Conservation (phyloP, 2,329 filamentous ascomycete species). For the Cadophora luteo-olivacea region DNA sequence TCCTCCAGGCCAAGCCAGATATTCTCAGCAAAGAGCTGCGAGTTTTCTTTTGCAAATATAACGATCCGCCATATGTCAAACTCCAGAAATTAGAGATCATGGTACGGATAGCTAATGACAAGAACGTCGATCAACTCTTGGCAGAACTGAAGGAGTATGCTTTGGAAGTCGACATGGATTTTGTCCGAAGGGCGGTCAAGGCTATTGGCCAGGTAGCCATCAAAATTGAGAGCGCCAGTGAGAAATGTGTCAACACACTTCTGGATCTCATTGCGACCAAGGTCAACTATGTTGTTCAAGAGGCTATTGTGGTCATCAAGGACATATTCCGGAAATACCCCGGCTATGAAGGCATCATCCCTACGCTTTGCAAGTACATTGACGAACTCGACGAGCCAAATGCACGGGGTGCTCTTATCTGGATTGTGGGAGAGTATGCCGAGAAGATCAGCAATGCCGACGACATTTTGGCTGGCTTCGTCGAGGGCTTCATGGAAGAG, state of each 20-base stretch:
- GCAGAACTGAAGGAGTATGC: constrained; percentile 97
- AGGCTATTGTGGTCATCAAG: constrained; percentile 98
- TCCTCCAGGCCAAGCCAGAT: constrained; percentile 94
- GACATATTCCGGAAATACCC: constrained; percentile 98
- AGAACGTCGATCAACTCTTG: constrained; percentile 92
- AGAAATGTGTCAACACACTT: constrained; percentile 93
- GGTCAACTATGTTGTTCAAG: constrained; percentile 98
- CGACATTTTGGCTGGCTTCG: constrained; percentile 88
- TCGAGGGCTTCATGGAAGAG: constrained; percentile 94
- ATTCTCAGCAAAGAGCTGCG: constrained; percentile 97
- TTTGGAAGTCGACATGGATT: constrained; percentile 98
- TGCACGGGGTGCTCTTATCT: constrained; percentile 89
- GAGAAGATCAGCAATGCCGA: constrained; percentile 99
- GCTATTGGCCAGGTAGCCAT: constrained; percentile 98
- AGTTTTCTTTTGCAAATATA: constrained; percentile 99
- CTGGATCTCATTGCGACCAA: constrained; percentile 96
- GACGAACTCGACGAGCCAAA: constrained; percentile 96
- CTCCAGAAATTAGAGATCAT: constrained; percentile 98
- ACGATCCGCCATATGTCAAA: constrained; percentile 97
- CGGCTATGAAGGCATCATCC: constrained; percentile 97
- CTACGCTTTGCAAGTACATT: constrained; percentile 93
- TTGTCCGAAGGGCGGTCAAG: constrained; percentile 90
- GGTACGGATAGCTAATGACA: constrained; percentile 98
- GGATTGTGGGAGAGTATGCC: constrained; percentile 98
- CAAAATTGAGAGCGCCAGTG: constrained; percentile 94